A percentile compares a stretch with the other conserved stretches of the same genome.
phyloP scores from a whole-genome alignment of 1,284 basidiomycete genomes.

The Rhodotorula sp. region DNA sequence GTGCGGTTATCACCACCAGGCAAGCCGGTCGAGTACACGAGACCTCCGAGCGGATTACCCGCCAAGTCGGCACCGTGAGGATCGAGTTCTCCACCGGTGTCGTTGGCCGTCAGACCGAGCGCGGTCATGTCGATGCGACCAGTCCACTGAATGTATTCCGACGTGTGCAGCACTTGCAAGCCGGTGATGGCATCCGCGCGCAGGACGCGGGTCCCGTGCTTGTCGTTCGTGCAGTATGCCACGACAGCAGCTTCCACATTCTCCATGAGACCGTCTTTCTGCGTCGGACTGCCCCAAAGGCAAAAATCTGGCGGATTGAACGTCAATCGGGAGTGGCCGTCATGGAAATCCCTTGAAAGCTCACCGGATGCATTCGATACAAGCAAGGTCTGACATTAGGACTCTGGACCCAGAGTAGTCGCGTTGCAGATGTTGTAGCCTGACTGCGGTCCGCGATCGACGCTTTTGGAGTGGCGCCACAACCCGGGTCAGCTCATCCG shows the following conservation, averaged over 20 bases:
- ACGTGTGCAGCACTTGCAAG: slow-evolving; percentile 53
- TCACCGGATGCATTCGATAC: background rate
- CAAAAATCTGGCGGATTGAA: slow-evolving; percentile 13
- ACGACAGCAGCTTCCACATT: slow-evolving; percentile 22
- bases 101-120: slow-evolving; percentile 57
- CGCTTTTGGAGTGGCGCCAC: background rate
- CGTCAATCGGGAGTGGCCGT: slow-evolving; percentile 1
- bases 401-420: slow-evolving; percentile 51
- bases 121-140: slow-evolving; percentile 57
- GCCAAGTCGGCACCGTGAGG: slow-evolving; percentile 31
- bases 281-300: slow-evolving; percentile 24
- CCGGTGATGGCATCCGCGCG: slow-evolving; percentile 62
- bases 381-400: slow-evolving; percentile 62
- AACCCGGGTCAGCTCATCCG: background rate
- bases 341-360: background rate
- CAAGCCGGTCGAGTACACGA: slow-evolving; percentile 42
- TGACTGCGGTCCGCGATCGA: slow-evolving; percentile 27
- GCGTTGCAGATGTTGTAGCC: slow-evolving; percentile 72
- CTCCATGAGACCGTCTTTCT: slow-evolving; percentile 29
- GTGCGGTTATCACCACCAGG: slow-evolving; percentile 49
- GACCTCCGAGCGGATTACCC: slow-evolving; percentile 36
- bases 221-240: slow-evolving; percentile 52
- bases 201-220: slow-evolving; percentile 64
- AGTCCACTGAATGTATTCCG: slow-evolving; percentile 20
- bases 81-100: slow-evolving; percentile 58